These are phyloP conservation scores for Cercis canadensis DNA, from an alignment of 306 rosid genomes.

Conservation along the genomic window DNA sequence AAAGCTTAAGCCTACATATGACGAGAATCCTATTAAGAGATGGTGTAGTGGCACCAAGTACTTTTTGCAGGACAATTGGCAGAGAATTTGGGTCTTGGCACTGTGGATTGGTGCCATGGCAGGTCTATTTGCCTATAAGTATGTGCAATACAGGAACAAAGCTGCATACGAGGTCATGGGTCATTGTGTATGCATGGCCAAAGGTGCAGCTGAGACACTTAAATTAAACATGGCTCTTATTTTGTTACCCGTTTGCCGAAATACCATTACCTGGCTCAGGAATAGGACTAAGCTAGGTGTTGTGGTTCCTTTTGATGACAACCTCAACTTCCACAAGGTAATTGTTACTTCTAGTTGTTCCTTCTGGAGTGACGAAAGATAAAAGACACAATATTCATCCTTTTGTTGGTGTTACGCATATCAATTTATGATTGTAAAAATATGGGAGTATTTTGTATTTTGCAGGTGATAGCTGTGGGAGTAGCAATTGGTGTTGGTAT, in stretches of 20 bases:
- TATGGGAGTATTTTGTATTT: slow-evolving; percentile 6
- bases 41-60: slow-evolving; percentile 49
- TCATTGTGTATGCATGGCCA: slow-evolving; percentile 74
- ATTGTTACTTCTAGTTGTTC: slow-evolving; percentile 19
- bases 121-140: slow-evolving; percentile 58
- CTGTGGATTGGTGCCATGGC: slow-evolving; percentile 45
- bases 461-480: slow-evolving; percentile 60
- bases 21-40: slow-evolving; percentile 36
- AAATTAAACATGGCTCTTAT: slow-evolving; percentile 71
- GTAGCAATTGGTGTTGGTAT: slow-evolving; percentile 53
- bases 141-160: slow-evolving; percentile 47
- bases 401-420: neutral
- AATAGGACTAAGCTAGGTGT: slow-evolving; percentile 55
- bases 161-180: slow-evolving; percentile 58
- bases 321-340: slow-evolving; percentile 70
- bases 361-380: slow-evolving; percentile 26
- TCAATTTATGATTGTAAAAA: neutral
- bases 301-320: slow-evolving; percentile 63
- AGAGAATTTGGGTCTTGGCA: slow-evolving; percentile 53
- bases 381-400: neutral
- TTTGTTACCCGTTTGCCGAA: slow-evolving; percentile 62
- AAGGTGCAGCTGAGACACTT: slow-evolving; percentile 77
- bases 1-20: slow-evolving; percentile 48
- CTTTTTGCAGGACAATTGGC: slow-evolving; percentile 65
- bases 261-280: slow-evolving; percentile 65